Percentiles rank a stretch among this genome's conserved stretches.
Evolutionary conservation across 2,329 filamentous ascomycete species (phyloP).

Genomic region (Catunica adiposa): DNA sequence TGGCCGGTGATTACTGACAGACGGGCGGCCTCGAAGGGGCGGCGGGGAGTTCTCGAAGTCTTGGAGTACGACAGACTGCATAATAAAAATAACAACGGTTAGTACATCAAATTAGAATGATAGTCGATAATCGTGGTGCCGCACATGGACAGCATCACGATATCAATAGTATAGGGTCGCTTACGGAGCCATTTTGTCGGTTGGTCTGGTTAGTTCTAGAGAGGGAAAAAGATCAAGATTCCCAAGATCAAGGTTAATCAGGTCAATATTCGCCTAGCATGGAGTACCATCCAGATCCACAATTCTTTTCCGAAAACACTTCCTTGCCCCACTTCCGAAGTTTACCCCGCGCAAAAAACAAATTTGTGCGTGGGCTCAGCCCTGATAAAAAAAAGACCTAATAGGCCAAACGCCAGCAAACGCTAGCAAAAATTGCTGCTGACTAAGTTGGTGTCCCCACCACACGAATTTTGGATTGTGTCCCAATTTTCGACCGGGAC

Average conservation of each 20-base stretch:
- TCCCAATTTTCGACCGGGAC: constrained; percentile 13
- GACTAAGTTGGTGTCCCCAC: constrained; percentile 12
- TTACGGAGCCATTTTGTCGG: constrained; percentile 29
- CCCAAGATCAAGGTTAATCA: constrained; percentile 7
- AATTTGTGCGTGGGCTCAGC: constrained; percentile 14
- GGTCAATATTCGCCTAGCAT: background rate
- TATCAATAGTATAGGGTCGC: constrained; percentile 15
- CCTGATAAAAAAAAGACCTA: constrained; percentile 12
- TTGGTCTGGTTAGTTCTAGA: constrained; percentile 16
- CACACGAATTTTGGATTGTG: constrained; percentile 13
- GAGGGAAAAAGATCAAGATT: constrained; percentile 14
- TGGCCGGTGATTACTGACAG: constrained; percentile 95
- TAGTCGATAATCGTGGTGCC: background rate
- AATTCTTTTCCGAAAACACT: background rate
- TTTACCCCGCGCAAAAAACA: constrained; percentile 8
- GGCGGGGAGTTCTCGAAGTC: constrained; percentile 97
- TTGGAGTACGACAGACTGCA: constrained; percentile 58
- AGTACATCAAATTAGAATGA: constrained; percentile 10
- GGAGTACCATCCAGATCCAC: background rate
- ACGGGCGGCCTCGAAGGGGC: constrained; percentile 99
- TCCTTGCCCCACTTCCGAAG: constrained; percentile 9
- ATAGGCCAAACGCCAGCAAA: background rate
- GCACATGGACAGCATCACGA: background rate
- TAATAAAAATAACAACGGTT: constrained; percentile 10
- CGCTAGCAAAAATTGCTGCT: constrained; percentile 4